Base-by-base conservation (phyloP, 2,329 filamentous ascomycete genomes). In the Ascochyta viciae-villosae region DNA sequence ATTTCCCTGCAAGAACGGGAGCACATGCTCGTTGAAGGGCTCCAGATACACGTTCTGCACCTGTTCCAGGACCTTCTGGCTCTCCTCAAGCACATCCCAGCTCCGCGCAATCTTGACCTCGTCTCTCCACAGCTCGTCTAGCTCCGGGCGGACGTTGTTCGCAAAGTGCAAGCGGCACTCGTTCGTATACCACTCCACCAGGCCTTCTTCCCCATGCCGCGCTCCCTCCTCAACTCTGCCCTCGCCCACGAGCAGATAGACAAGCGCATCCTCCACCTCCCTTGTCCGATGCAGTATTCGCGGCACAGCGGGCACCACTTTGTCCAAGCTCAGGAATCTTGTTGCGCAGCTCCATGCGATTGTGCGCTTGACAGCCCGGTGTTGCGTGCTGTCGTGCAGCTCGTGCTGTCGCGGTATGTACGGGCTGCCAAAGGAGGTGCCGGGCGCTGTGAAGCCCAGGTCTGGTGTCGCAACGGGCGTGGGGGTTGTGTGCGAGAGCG, bases 281-380 rank as follows among this genome's bases (percentile, higher is more conserved):
- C 57, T 60, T 13, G 54, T 68, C 38, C 62, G 66, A 22, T 62
- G 65, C 24, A 48, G 33, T 29, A 50, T 34, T 35, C 61, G 49
- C n/a, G 58, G 49, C 16, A 60, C 54, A 31, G 70, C 57, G 34
- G 66, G 50, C 7, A 69, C 54, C n/a, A 65, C 62, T 23, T 64
- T 71, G 33, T 68, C 70, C 22, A 77, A 54, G 53, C 71, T 74
- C 10, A 81, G 60, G 50, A 76, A 79, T 34, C 78, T 67, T 2
- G 79, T 81, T n/a, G 76, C 78, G 22, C 71, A 75, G 56, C 76
- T 81, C 80, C 80, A 81, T n/a, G 77, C 77, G 42, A 73, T 64
- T 41, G 72, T 76, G 49, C 75, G 71, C 56, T 69, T 72, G 19
- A 77, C 67, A 15, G 63, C 63, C 50, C 69, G 64, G 37, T 76